Conservation (phyloP, 306 rosid species). For the Myrica gale region DNA sequence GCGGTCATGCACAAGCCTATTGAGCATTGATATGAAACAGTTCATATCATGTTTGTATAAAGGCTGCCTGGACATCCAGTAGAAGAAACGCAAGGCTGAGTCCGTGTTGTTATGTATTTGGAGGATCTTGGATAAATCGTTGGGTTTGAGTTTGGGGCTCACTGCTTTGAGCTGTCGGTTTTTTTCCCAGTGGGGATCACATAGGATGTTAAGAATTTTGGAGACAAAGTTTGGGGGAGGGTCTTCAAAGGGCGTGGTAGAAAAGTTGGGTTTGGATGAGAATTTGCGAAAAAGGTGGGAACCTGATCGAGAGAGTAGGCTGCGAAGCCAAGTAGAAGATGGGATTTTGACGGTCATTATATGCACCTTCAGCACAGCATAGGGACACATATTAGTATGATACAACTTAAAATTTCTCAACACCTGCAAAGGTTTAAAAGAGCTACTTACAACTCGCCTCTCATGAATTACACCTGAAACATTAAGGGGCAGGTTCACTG, state of each 20-base stretch:
- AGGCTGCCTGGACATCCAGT: constrained; percentile 33
- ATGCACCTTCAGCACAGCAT: constrained; percentile 56
- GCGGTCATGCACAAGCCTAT: constrained; percentile 35
- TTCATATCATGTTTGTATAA: constrained; percentile 29
- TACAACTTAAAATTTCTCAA: constrained; percentile 1
- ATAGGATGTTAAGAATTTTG: constrained; percentile 31
- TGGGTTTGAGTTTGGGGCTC: constrained; percentile 24
- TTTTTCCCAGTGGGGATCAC: constrained; percentile 34
- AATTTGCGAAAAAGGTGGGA: constrained; percentile 23
- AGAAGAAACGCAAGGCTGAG: constrained; percentile 42
- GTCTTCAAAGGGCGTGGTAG: background rate
- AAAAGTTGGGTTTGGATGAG: constrained; percentile 21
- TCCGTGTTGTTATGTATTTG: constrained; percentile 30
- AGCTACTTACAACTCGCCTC: constrained; percentile 71
- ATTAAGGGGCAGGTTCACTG: constrained; percentile 90
- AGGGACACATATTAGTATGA: constrained; percentile 19
- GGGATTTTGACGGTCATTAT: constrained; percentile 32
- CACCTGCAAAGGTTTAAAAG: constrained; percentile 12
- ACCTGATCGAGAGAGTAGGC: constrained; percentile 26
- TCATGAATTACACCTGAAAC: constrained; percentile 94
- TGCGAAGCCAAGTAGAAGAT: constrained; percentile 17
- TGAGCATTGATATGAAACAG: constrained; percentile 38
- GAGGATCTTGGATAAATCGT: constrained; percentile 30
- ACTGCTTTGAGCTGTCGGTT: constrained; percentile 31
- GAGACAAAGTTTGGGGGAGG: constrained; percentile 25